Conservation (phyloP, 352 stramenopile species). For the Pythium grandisporangium region DNA sequence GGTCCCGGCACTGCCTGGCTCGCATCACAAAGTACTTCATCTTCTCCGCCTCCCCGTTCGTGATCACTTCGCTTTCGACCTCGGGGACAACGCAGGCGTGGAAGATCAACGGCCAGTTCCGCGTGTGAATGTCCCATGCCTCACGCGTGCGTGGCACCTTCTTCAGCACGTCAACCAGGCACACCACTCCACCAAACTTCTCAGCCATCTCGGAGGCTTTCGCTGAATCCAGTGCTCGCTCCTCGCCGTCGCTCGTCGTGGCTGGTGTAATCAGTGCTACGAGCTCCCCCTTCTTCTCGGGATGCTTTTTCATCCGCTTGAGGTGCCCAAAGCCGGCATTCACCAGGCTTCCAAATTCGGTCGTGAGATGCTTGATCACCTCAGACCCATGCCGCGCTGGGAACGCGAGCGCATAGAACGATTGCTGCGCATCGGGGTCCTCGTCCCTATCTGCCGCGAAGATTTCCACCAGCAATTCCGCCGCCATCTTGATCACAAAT, state of each 20-base stretch:
- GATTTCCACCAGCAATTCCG: slow-evolving; percentile 34
- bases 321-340: slow-evolving; percentile 66
- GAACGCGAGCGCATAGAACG: slow-evolving; percentile 66
- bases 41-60: slow-evolving; percentile 21
- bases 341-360: slow-evolving; percentile 37
- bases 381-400: slow-evolving; percentile 43
- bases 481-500: slow-evolving; percentile 1
- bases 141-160: slow-evolving; percentile 41
- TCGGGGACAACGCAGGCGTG: slow-evolving; percentile 54
- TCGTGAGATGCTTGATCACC: slow-evolving; percentile 53
- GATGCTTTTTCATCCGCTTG: slow-evolving; percentile 78
- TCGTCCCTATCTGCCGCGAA: slow-evolving; percentile 14
- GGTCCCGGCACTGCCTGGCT: slow-evolving; percentile 10
- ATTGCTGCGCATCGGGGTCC: slow-evolving; percentile 37
- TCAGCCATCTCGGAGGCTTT: slow-evolving; percentile 13
- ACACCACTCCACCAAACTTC: slow-evolving; percentile 37
- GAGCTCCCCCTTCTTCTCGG: slow-evolving; percentile 20
- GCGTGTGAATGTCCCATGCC: slow-evolving; percentile 49
- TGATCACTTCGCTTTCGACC: slow-evolving; percentile 25
- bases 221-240: background rate
- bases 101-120: slow-evolving; percentile 68
- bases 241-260: slow-evolving; percentile 2
- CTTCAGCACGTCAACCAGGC: slow-evolving; percentile 43
- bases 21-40: slow-evolving; percentile 17
- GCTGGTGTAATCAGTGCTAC: slow-evolving; percentile 45